Percentiles rank a stretch among this genome's conserved stretches.
phyloP scores from a whole-genome alignment of 768 basidiomycete genomes.

The Tylopilus sp. region DNA sequence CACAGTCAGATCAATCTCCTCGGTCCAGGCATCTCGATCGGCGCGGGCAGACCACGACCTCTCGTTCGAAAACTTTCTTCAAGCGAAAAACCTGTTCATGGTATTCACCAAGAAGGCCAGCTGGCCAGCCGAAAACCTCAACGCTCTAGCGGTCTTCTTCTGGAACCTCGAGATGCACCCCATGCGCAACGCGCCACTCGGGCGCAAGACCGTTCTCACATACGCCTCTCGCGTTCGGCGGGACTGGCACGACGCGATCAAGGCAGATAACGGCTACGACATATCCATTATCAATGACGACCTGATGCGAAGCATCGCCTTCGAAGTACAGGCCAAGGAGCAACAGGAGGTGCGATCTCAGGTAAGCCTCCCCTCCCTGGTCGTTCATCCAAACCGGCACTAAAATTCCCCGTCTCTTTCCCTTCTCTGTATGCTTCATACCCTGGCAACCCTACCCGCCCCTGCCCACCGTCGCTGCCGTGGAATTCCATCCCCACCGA shows the following conservation, averaged over 20 bases:
- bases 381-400: no score
- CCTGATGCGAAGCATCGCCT: background rate
- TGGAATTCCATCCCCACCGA: no score
- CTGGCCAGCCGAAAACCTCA: background rate
- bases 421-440: no score
- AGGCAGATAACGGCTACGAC: background rate
- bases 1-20: conserved; percentile 6
- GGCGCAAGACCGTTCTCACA: background rate
- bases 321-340: background rate
- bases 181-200: accelerated
- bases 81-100: conserved; percentile 12
- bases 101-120: background rate
- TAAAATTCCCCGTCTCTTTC: no score
- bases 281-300: background rate
- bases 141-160: conserved; percentile 3
- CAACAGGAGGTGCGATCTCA: no score
- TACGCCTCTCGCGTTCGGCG: background rate
- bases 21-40: conserved; percentile 15
- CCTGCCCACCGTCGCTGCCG: no score
- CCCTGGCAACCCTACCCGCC: no score
- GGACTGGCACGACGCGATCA: conserved; percentile 2
- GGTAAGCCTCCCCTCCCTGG: no score
- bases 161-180: conserved; percentile 6
- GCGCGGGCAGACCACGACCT: conserved; percentile 14
- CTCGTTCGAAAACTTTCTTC: conserved; percentile 15